Base-by-base conservation (phyloP, 75 land plant genomes). In the Ceratopteris richardii region DNA sequence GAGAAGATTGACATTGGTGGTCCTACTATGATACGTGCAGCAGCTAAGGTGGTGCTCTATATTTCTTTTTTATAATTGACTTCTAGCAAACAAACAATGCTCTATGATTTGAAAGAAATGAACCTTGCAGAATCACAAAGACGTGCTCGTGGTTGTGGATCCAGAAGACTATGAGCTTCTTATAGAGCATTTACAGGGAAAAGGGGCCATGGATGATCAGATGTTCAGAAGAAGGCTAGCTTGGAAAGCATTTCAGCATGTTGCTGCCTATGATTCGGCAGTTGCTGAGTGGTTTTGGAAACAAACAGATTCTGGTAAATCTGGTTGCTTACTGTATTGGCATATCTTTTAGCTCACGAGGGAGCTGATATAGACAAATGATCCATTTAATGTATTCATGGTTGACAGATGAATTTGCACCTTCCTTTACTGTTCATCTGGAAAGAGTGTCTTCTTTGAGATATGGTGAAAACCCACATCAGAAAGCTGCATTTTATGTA, bases 1-100 rank as follows among this genome's bases (percentile, higher is more conserved):
- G 99, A 95, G 64, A 95, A 95, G 51, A 95, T 95, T 65, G 99
- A 95, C 56, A 95, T 95, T 82, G 99, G 99, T 71, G 99, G 99
- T 17, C 99, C 88, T 30, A 69, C 99, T 37, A 77, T 95, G 92
- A 90, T 95, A 28, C 77, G 99, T 62, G 99, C 99, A 66, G 99
- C 99, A 71, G 99, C 99, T 37, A 95, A 95, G 88, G 99, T 78
- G 42, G 69, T 27, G 27, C 16, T 30, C 27, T 16, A n/a, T n/a
- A n/a, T n/a, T n/a, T n/a, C n/a, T n/a, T n/a, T n/a, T n/a, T n/a
- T n/a, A n/a, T n/a, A 51, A 43, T 9, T 9, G 12, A 9, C 42
- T 40, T 40, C 14, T 14, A 40, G 42, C 14, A 9, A 40, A 40
- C 9, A 40, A 9, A 9, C 14, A 40, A 9, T 9, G 42, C 42